Conservation (phyloP, 2,329 filamentous ascomycete genomes). For the Leptographium radiaticola region DNA sequence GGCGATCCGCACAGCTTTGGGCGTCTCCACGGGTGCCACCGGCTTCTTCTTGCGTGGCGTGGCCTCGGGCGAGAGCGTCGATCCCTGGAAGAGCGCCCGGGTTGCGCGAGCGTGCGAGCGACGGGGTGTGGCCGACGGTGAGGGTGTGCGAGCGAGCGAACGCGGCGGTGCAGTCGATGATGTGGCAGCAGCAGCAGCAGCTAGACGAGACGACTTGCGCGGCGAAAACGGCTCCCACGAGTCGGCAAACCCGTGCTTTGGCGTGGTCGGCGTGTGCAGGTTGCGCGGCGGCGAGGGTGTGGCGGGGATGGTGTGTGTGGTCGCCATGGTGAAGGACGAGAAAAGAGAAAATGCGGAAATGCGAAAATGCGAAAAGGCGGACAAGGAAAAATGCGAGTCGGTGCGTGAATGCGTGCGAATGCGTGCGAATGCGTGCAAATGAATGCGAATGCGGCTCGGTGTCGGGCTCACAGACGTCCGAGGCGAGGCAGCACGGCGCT, state of each 20-base stretch:
- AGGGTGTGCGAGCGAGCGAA: constrained; percentile 38
- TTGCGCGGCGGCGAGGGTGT: constrained; percentile 49
- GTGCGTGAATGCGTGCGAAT: neutral
- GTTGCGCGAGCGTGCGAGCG: constrained; percentile 10
- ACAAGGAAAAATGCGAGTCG: neutral
- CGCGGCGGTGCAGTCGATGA: neutral
- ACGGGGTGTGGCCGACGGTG: constrained; percentile 23
- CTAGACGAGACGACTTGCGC: constrained; percentile 54
- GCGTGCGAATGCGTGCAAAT: neutral
- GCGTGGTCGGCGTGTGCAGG: constrained; percentile 55
- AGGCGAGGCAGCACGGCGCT: neutral
- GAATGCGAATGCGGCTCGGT: neutral
- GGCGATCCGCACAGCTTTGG: neutral
- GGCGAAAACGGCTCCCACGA: constrained; percentile 61
- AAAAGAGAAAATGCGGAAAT: neutral
- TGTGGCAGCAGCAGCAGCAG: constrained; percentile 26
- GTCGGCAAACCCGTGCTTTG: constrained; percentile 54
- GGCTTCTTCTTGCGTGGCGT: constrained; percentile 38
- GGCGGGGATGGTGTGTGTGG: constrained; percentile 17
- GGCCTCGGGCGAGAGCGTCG: constrained; percentile 23
- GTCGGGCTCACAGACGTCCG: neutral
- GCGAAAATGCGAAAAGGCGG: neutral
- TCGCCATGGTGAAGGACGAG: neutral
- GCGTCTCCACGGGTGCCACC: constrained; percentile 28
- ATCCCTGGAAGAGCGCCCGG: constrained; percentile 3